phyloP scores from a whole-genome alignment of 306 rosid genomes.

The Fragaria vesca region DNA sequence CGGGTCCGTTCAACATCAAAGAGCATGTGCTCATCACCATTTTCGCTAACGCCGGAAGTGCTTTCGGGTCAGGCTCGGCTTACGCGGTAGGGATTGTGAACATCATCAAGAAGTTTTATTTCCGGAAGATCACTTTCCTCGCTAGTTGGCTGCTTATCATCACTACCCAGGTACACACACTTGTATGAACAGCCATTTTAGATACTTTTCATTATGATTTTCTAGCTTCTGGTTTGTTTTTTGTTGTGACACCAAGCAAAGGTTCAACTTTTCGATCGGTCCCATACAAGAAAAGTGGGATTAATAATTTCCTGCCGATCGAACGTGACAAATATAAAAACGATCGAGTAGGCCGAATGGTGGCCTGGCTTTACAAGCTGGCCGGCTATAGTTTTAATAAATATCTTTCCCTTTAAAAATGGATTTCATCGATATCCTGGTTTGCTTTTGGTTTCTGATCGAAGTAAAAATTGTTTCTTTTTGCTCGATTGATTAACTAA shows the following conservation, averaged over 20 bases:
- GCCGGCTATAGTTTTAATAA: not conserved
- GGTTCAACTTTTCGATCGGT: not conserved
- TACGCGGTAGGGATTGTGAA: conserved; percentile 57
- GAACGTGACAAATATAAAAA: not conserved
- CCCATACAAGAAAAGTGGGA: not conserved
- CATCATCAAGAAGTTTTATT: conserved; percentile 60
- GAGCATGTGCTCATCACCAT: conserved; percentile 73
- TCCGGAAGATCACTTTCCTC: conserved; percentile 41
- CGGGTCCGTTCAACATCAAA: conserved; percentile 77
- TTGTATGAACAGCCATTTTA: not conserved
- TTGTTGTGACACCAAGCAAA: not conserved
- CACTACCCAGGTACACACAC: conserved; percentile 51
- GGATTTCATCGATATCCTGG: not conserved
- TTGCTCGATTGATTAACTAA: not conserved
- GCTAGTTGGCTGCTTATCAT: conserved; percentile 71
- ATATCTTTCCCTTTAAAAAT: not conserved
- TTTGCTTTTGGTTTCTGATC: not conserved
- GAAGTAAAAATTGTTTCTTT: too few species aligned
- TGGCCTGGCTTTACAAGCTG: not conserved
- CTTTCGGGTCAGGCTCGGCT: conserved; percentile 59
- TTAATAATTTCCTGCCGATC: not conserved
- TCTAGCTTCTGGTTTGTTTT: not conserved
- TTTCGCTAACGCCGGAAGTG: conserved; percentile 74
- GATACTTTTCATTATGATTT: too few species aligned
- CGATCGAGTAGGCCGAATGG: not conserved